Base-by-base conservation (phyloP, 192 early-diverging fungal species). In the Backusella liffmaniae region DNA sequence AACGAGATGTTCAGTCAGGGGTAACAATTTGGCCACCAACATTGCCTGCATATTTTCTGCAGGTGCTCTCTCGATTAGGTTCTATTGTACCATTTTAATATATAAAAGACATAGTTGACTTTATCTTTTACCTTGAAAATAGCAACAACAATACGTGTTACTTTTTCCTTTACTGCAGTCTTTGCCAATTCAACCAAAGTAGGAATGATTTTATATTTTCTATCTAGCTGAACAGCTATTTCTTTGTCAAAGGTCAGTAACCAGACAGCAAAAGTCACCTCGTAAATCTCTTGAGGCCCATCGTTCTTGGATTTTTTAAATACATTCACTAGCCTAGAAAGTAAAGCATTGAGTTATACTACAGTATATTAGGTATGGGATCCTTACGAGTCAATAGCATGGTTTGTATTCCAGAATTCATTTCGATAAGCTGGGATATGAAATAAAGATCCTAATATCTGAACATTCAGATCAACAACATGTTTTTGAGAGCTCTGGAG, bases 111-210 rank as follows among this genome's bases (percentile, higher is more conserved):
- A 4, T 3, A 10, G 29, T 30, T 16, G 36, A 32, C 4, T 39
- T 30, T 67, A n/a, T 23, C 1, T 9, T 26, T 72, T 84, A 94
- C 93, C 80, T 84, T 85, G 78, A 95, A 94, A 13, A 95, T 95
- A 18, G 93, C 85, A 37, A 99, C 85, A 67, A 96, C 87, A 16
- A 99, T 90, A 35, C 97, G 92, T 72, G 96, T 90, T 13, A 99
- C 93, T 77, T 99, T 99, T 79, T 99, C 97, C 83, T 99, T 99
- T 83, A 96, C 95, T 0, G 97, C 94, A 3, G 81, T 81, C 80
- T 97, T 96, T 46, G 96, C 96, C 82, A 98, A 91, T 36, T 98
- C 96, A 18, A 95, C 90, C 67, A 96, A 75, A 2, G 87, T 75
- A 15, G 96, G 93, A 67, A 97, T 89, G 15, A 99, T 79, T 82